Evolutionary conservation across 2,329 filamentous ascomycete genomes (phyloP).

Genomic region (Aspergillus melleus): DNA sequence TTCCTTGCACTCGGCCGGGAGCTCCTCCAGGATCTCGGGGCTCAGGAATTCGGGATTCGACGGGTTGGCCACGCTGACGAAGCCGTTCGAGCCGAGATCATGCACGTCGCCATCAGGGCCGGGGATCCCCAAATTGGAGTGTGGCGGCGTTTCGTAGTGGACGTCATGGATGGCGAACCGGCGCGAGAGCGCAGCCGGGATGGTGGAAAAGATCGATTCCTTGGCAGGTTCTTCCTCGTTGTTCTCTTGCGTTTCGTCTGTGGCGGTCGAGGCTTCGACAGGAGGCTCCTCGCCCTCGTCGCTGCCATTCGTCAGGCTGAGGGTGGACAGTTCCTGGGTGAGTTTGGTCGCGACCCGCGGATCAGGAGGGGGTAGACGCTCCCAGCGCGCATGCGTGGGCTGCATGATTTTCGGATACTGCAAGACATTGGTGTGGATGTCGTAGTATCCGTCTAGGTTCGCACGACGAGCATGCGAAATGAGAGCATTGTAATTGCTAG

Average conservation of each 20-base stretch:
- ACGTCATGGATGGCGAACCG: slow-evolving; percentile 66
- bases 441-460: slow-evolving; percentile 78
- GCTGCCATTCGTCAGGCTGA: slow-evolving; percentile 35
- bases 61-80: slow-evolving; percentile 39
- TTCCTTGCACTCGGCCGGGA: slow-evolving; percentile 59
- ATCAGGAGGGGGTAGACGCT: slow-evolving; percentile 61
- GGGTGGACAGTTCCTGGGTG: slow-evolving; percentile 34
- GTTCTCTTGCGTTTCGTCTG: slow-evolving; percentile 10
- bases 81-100: slow-evolving; percentile 44
- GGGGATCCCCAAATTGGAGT: slow-evolving; percentile 59
- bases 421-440: slow-evolving; percentile 90
- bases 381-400: slow-evolving; percentile 81
- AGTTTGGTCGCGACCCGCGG: slow-evolving; percentile 27
- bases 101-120: slow-evolving; percentile 47
- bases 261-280: background rate
- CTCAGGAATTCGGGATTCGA: slow-evolving; percentile 37
- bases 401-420: slow-evolving; percentile 87
- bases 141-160: slow-evolving; percentile 57
- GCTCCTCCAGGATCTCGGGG: slow-evolving; percentile 43
- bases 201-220: slow-evolving; percentile 50
- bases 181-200: slow-evolving; percentile 59
- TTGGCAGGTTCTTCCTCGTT: slow-evolving; percentile 5
- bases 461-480: slow-evolving; percentile 68
- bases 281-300: slow-evolving; percentile 18
- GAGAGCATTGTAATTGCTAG: slow-evolving; percentile 78